Conservation (phyloP, 306 rosid genomes). For the Rosa rugosa region DNA sequence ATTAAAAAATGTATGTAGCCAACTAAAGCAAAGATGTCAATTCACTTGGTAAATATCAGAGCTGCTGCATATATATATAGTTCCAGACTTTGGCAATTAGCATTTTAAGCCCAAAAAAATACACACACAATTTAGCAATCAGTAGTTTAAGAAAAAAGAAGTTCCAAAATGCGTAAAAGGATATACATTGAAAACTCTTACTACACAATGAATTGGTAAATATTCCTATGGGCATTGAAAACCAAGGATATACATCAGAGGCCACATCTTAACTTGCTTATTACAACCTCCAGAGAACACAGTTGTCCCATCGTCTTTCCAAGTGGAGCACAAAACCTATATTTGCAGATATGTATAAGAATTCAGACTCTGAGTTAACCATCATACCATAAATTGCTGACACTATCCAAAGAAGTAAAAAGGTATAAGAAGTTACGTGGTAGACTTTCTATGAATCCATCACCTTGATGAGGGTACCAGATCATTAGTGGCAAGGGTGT, state of each 20-base stretch:
- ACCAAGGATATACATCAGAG: constrained; percentile 34
- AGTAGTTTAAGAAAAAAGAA: not conserved
- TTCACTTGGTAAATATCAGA: too few relatives aligned
- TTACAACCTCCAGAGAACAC: constrained; percentile 96
- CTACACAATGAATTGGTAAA: not conserved
- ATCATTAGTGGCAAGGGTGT: constrained; percentile 69
- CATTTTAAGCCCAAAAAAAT: not conserved
- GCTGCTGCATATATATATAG: too few relatives aligned
- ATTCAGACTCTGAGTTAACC: not conserved
- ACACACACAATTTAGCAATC: not conserved
- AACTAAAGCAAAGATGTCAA: too few relatives aligned
- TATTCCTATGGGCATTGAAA: not conserved
- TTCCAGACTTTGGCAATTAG: too few relatives aligned
- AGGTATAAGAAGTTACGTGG: too few relatives aligned
- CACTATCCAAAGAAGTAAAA: too few relatives aligned
- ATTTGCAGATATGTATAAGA: not conserved
- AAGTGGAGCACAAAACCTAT: constrained; percentile 80
- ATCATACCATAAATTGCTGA: not conserved
- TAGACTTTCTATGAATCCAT: too few relatives aligned
- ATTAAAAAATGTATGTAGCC: too few relatives aligned
- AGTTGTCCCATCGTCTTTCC: constrained; percentile 97
- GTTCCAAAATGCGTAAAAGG: not conserved
- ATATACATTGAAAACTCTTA: not conserved
- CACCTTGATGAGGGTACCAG: constrained; percentile 42
- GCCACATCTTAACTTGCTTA: constrained; percentile 98